A percentile compares a stretch with the other conserved stretches of the same genome.
Conservation (phyloP, 1,284 basidiomycete species). For the Ceratobasidium papillatum region DNA sequence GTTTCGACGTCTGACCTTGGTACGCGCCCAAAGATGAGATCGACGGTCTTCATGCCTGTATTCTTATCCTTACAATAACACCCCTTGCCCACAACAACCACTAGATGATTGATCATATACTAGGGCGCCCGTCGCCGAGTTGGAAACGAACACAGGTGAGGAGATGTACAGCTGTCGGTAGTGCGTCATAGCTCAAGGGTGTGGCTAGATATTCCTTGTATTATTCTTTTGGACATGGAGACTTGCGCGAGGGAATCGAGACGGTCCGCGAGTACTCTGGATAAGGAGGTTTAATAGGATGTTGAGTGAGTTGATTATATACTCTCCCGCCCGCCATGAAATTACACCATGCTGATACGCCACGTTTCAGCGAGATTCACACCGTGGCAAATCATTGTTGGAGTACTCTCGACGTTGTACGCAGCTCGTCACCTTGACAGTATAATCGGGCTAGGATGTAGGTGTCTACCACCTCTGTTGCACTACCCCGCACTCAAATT, state of each 20-base stretch:
- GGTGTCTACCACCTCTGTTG: slow-evolving; percentile 51
- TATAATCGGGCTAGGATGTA: slow-evolving; percentile 83
- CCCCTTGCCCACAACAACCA: slow-evolving; percentile 27
- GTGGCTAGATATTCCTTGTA: slow-evolving; percentile 77
- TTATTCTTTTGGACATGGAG: slow-evolving; percentile 90
- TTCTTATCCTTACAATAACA: background rate
- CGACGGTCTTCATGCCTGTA: slow-evolving; percentile 1
- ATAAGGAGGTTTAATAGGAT: slow-evolving; percentile 65
- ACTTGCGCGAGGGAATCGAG: slow-evolving; percentile 73
- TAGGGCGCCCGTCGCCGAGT: slow-evolving; percentile 77
- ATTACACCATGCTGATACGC: slow-evolving; percentile 8
- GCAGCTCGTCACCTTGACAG: slow-evolving; percentile 87
- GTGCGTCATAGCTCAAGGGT: background rate
- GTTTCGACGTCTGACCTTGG: background rate
- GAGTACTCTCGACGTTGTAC: slow-evolving; percentile 85
- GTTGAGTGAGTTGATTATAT: slow-evolving; percentile 62
- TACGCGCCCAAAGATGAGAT: background rate
- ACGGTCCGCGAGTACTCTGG: slow-evolving; percentile 71
- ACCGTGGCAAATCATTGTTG: slow-evolving; percentile 93
- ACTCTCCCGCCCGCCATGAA: slow-evolving; percentile 16
- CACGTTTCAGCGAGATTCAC: slow-evolving; percentile 75
- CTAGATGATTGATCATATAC: slow-evolving; percentile 82
- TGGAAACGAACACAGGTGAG: slow-evolving; percentile 79
- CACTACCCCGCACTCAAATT: background rate
- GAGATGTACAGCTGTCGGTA: background rate